Base-by-base conservation (phyloP, 495 filamentous ascomycete genomes). In the Aspergillus olivimuriae region DNA sequence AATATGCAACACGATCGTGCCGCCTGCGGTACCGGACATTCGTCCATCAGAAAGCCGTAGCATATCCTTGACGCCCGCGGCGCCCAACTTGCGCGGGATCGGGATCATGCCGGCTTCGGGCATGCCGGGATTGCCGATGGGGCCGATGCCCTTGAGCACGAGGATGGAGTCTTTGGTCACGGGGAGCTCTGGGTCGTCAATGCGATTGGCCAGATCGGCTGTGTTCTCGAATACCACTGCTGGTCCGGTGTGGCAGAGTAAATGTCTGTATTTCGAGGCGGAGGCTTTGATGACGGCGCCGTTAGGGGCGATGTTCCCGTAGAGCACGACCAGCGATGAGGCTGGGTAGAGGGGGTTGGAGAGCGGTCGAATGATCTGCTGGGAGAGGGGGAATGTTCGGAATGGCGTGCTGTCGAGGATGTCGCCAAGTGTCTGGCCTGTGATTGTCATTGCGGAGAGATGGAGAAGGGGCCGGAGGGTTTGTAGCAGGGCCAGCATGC, bases 11-110 rank as follows among this genome's bases (percentile, higher is more conserved):
- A 82, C 66, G n/a, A 86, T 81, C 0, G 79, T 84, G 1, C 82
- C 81, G 0, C 79, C 81, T 0, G 82, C 82, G 1, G 81, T 86
- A 0, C 82, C 81, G 26, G 75, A 80, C 79, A 86, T 84, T 10
- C 82, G 58, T 0, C 82, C 81, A 51, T 86, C 82, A 0, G 76
- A 80, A 1, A 86, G 57, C 0, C 82, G 63, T 30, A 86, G 56
- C 82, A 86, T 86, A 56, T 84, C 82, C 33, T 57, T 58, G 0
- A 83, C 77, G 0, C 81, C 81, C n/a, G 58, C 51, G 2, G 59
- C 63, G 0, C 72, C 78, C 5, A 85, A 64, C 44, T 81, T 82
- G 23, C 76, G 69, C 21, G 81, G 81, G 10, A 84, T 82, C 1
- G 80, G 81, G 9, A 84, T 71, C 17, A 55, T 46, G 10, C 52